Evolutionary conservation across 1,139 yeast species (phyloP), one percentile per base, ranked within the genome.

Genomic region (Blastobotrys malaysiensis): DNA sequence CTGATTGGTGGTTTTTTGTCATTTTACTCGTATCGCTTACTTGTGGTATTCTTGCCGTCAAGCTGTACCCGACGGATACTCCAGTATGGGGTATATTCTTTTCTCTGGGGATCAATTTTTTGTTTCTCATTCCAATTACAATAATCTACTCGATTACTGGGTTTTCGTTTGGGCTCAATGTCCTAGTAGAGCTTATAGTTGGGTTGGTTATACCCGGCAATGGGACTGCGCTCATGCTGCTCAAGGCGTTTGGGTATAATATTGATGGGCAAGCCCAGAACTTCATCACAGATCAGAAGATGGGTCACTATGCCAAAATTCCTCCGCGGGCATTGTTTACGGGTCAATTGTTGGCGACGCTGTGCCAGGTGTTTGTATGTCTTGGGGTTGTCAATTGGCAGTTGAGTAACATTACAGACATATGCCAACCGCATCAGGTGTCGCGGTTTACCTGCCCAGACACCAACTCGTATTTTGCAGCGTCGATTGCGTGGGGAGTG

Each of bases 191-290:
- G 65, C 71, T 83, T 61, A 77, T 83, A 56, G 73, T 80, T 52
- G 88, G 88, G 20, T 81, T 81, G 61, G 83, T 84, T 1, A 60
- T 83, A 39, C 87, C 86, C 27, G 86, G 86, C 50, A 81, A 82
- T 55, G 84, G 84, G 46, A 70, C 75, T 50, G 87, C 87, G 1
- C 69, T 82, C 59, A 82, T 79, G 77, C 75, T 80, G 36, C 70
- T 82, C 59, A 82, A 83, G 64, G 81, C 84, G 1, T 75, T 75
- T 57, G 87, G 86, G 24, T 77, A 77, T 61, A 82, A 81, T 64
- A 80, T 80, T 56, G 80, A 79, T 63, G 77, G 77, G 3, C 87
- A 82, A 67, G 85, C 86, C 14, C 79, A 79, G 54, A 75, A 75
- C 65, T 83, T 76, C 67, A 73, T 81, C 52, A 65, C 78, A 5